Conservation (phyloP, 495 filamentous ascomycete species). For the Penicillium ucsense region DNA sequence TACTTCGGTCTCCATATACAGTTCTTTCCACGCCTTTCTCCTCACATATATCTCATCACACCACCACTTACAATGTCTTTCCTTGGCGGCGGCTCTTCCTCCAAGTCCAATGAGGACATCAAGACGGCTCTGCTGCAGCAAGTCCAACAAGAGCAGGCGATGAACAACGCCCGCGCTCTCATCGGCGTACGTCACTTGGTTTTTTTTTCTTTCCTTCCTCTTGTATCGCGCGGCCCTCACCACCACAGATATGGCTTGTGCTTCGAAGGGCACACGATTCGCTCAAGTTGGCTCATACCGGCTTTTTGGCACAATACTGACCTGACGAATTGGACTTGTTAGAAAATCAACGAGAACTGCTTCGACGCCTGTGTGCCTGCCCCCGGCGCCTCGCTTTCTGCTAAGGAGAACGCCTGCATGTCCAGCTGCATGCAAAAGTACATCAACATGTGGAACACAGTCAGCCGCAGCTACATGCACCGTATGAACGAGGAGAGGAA, state of each 20-base stretch:
- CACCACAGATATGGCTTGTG: too few relatives aligned
- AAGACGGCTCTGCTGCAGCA: slow-evolving; percentile 67
- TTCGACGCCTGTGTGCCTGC: slow-evolving; percentile 87
- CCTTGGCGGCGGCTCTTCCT: slow-evolving; percentile 23
- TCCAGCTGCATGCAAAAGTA: slow-evolving; percentile 96
- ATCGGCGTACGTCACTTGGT: slow-evolving; percentile 51
- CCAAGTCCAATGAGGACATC: slow-evolving; percentile 43
- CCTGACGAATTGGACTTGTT: background rate
- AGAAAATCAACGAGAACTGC: slow-evolving; percentile 98
- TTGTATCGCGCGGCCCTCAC: background rate
- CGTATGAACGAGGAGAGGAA: slow-evolving; percentile 58
- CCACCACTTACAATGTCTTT: slow-evolving; percentile 26
- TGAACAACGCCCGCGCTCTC: slow-evolving; percentile 63
- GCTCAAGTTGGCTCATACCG: too few relatives aligned
- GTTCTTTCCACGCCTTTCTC: background rate
- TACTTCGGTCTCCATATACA: slow-evolving; percentile 4
- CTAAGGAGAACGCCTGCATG: slow-evolving; percentile 66
- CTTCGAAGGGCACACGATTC: too few relatives aligned
- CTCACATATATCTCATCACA: background rate
- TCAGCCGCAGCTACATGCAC: slow-evolving; percentile 63
- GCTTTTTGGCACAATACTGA: background rate
- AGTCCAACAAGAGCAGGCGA: slow-evolving; percentile 62
- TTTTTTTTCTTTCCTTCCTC: background rate
- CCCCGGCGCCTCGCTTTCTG: slow-evolving; percentile 67
- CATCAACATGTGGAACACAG: slow-evolving; percentile 83